phyloP scores from a whole-genome alignment of 306 rosid genomes.

The Fragaria vesca region DNA sequence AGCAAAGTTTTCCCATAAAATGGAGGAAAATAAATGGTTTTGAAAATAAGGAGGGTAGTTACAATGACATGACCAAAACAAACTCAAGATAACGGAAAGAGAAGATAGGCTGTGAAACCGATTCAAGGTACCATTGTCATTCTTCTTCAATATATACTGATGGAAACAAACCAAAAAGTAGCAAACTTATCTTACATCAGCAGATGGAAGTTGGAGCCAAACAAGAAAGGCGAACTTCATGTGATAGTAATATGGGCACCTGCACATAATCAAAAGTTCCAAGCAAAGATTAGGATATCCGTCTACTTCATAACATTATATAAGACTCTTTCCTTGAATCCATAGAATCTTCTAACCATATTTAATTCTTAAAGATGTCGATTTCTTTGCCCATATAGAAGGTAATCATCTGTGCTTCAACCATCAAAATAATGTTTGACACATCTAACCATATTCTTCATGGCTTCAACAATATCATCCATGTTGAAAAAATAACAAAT shows the following conservation, averaged over 20 bases:
- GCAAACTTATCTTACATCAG: conserved; percentile 47
- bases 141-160: neutral
- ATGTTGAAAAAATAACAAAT: neutral
- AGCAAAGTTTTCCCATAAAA: neutral
- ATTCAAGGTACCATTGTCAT: neutral
- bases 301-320: neutral
- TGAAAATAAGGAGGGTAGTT: neutral
- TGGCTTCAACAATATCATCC: neutral
- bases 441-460: neutral
- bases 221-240: conserved; percentile 92
- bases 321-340: neutral
- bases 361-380: neutral
- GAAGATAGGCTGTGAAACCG: neutral
- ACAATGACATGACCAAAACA: neutral
- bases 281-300: conserved; percentile 3
- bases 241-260: conserved; percentile 93
- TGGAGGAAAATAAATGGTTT: neutral
- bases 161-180: conserved; percentile 1
- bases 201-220: conserved; percentile 94
- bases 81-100: neutral
- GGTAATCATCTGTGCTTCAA: neutral
- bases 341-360: neutral
- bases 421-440: neutral
- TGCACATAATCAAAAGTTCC: conserved; percentile 20
- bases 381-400: neutral